Evolutionary conservation across 2,329 filamentous ascomycete genomes (phyloP).

Genomic region (Coniosporium tulheliwenetii): DNA sequence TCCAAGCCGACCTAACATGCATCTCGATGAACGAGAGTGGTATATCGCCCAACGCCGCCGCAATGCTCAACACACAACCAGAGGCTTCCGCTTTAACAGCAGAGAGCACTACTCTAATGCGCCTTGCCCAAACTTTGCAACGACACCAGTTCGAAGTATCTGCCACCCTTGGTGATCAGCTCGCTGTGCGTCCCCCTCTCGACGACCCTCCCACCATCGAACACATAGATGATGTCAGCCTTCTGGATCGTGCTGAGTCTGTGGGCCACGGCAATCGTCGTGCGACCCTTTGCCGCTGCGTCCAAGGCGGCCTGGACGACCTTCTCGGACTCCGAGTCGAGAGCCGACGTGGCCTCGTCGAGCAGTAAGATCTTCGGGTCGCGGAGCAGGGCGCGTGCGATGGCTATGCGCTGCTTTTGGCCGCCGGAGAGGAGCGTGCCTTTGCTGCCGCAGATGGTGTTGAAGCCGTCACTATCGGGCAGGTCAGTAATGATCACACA

Average conservation of each 20-base stretch:
- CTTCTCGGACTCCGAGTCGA: constrained; percentile 65
- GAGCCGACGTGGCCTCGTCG: constrained; percentile 53
- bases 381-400: constrained; percentile 80
- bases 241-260: constrained; percentile 85
- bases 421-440: constrained; percentile 75
- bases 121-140: constrained; percentile 18
- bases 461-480: constrained; percentile 51
- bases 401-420: constrained; percentile 89
- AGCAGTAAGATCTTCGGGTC: constrained; percentile 76
- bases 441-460: constrained; percentile 74
- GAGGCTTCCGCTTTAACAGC: not conserved
- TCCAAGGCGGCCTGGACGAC: constrained; percentile 71
- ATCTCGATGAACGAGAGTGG: no score
- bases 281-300: constrained; percentile 55
- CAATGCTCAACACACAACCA: not conserved
- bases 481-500: constrained; percentile 8
- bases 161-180: constrained; percentile 20
- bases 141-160: constrained; percentile 24
- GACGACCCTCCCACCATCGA: constrained; percentile 74
- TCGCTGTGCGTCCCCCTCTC: constrained; percentile 69
- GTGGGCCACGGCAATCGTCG: constrained; percentile 86
- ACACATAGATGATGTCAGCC: constrained; percentile 91
- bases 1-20: no score
- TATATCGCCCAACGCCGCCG: not conserved
- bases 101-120: not conserved